These are phyloP conservation scores for Colletotrichum tamarilloi DNA, from an alignment of 2,329 filamentous ascomycete species.

Conservation along the genomic window DNA sequence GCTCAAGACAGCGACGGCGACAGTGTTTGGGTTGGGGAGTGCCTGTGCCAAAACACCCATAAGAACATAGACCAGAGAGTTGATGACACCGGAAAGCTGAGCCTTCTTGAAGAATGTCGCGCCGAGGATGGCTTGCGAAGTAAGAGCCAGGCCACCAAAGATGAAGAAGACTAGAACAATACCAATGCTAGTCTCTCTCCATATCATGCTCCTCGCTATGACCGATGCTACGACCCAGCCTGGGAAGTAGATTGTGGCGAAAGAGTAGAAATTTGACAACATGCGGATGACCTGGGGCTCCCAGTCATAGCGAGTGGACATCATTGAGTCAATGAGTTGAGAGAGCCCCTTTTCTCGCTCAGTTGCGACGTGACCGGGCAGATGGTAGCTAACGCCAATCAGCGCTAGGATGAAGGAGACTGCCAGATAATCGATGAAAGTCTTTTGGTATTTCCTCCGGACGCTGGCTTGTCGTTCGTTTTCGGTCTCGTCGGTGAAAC, in stretches of 20 bases:
- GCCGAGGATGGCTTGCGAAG: constrained; percentile 84
- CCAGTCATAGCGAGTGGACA: constrained; percentile 69
- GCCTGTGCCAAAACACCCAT: constrained; percentile 87
- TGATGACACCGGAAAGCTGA: constrained; percentile 85
- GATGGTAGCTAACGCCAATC: constrained; percentile 77
- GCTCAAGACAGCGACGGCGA: constrained; percentile 75
- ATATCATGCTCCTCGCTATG: constrained; percentile 72
- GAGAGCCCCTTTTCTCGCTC: constrained; percentile 79
- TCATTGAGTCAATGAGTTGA: constrained; percentile 81
- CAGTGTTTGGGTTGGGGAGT: constrained; percentile 70
- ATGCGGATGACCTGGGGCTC: constrained; percentile 46
- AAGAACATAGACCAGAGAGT: constrained; percentile 78
- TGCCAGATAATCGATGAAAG: constrained; percentile 73
- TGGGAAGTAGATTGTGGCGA: constrained; percentile 72
- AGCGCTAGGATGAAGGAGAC: constrained; percentile 77
- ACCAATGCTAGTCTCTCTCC: constrained; percentile 68
- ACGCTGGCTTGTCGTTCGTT: constrained; percentile 67
- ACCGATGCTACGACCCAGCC: constrained; percentile 64
- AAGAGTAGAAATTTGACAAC: constrained; percentile 73
- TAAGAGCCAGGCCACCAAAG: constrained; percentile 77
- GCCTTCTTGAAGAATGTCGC: constrained; percentile 88
- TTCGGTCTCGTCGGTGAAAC: constrained; percentile 48
- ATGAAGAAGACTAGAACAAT: constrained; percentile 82
- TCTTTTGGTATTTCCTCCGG: constrained; percentile 70
- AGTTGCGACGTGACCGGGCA: constrained; percentile 76